These are phyloP conservation scores for Cardiospermum halicacabum DNA, from an alignment of 345 rosid genomes.

Conservation along the genomic window DNA sequence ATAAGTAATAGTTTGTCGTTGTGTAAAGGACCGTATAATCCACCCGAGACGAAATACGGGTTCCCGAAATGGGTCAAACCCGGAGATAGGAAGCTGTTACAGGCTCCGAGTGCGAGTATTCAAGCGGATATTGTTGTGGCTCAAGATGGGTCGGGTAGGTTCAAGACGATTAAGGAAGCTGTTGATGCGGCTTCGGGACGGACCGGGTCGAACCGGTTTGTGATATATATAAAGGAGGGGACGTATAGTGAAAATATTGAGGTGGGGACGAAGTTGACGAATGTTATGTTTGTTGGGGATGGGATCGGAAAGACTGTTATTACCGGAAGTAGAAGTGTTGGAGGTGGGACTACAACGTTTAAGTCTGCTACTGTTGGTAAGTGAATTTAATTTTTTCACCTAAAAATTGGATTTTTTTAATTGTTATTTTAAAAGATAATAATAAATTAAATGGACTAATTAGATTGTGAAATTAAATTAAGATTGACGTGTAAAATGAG, in stretches of 20 bases:
- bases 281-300: conserved; percentile 81
- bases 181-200: conserved; percentile 48
- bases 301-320: conserved; percentile 68
- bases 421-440: too few species aligned
- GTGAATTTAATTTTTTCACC: conserved; percentile 14
- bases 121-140: conserved; percentile 69
- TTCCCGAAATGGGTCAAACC: conserved; percentile 77
- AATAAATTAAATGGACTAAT: too few species aligned
- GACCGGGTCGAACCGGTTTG: conserved; percentile 57
- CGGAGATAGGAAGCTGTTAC: conserved; percentile 76
- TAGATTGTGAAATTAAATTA: too few species aligned
- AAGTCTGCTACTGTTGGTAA: conserved; percentile 87
- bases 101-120: conserved; percentile 34
- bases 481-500: too few species aligned
- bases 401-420: too few species aligned
- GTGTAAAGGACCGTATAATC: conserved; percentile 38
- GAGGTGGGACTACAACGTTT: conserved; percentile 79
- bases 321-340: conserved; percentile 83
- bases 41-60: conserved; percentile 37
- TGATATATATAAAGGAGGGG: conserved; percentile 75
- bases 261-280: conserved; percentile 36
- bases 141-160: conserved; percentile 78
- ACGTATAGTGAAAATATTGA: conserved; percentile 63
- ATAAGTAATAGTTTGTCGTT: conserved; percentile 67
- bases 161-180: conserved; percentile 58